Conservation (phyloP, 805 yeast genomes). For the Metschnikowia gelsemii region DNA sequence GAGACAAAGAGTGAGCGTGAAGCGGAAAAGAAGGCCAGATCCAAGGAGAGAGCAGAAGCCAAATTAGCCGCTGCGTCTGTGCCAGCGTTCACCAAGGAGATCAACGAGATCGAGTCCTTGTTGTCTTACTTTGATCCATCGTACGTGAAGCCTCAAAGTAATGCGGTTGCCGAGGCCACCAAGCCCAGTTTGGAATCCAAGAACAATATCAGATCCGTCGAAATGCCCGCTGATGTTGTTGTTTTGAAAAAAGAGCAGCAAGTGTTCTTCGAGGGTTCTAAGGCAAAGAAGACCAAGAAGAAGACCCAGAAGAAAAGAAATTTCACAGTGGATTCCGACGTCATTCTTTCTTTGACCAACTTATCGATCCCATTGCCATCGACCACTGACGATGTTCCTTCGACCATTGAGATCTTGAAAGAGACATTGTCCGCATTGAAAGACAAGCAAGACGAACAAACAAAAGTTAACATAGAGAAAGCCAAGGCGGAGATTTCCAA, state of each 20-base stretch:
- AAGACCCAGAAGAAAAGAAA: conserved; percentile 44
- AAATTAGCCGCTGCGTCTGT: conserved; percentile 68
- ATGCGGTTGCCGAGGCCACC: conserved; percentile 27
- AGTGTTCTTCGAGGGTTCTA: conserved; percentile 52
- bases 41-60: conserved; percentile 59
- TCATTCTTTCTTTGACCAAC: conserved; percentile 73
- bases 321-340: conserved; percentile 76
- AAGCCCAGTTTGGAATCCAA: conserved; percentile 26
- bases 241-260: conserved; percentile 63
- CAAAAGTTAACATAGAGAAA: conserved; percentile 68
- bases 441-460: conserved; percentile 75
- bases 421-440: conserved; percentile 67
- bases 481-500: conserved; percentile 77
- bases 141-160: conserved; percentile 56
- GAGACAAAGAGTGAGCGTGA: conserved; percentile 58
- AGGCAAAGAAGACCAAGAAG: conserved; percentile 48
- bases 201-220: conserved; percentile 48
- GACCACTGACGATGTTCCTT: conserved; percentile 65
- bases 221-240: conserved; percentile 62
- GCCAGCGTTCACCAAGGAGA: conserved; percentile 85
- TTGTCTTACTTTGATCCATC: conserved; percentile 76
- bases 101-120: conserved; percentile 70
- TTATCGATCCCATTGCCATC: conserved; percentile 79
- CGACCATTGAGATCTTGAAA: conserved; percentile 64
- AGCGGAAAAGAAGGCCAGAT: conserved; percentile 51